Conservation (phyloP, 2,329 filamentous ascomycete genomes). For the Torrubiella hemipterigena region DNA sequence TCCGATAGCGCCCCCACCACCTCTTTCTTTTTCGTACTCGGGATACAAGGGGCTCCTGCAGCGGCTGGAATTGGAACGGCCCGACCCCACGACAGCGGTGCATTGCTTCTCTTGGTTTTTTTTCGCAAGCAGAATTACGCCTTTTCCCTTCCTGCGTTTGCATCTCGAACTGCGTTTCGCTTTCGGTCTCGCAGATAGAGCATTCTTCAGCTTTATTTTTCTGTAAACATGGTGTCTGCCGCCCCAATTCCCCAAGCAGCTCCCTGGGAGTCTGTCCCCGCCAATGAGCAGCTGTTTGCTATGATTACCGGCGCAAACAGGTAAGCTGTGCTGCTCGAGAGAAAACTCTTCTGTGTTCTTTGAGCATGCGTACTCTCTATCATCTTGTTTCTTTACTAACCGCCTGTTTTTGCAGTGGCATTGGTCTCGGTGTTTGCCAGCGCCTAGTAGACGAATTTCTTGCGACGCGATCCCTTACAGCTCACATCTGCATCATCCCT, state of each 20-base stretch:
- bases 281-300: slow-evolving; percentile 43
- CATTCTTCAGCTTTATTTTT: not conserved
- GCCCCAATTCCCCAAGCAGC: slow-evolving; percentile 9
- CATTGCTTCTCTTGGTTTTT: too few relatives aligned
- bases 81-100: too few relatives aligned
- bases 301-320: slow-evolving; percentile 81
- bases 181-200: too few relatives aligned
- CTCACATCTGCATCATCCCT: slow-evolving; percentile 67
- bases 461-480: slow-evolving; percentile 47
- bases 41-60: too few relatives aligned
- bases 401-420: slow-evolving; percentile 55
- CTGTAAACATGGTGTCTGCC: slow-evolving; percentile 4
- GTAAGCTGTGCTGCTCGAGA: slow-evolving; percentile 29
- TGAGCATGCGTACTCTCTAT: not conserved
- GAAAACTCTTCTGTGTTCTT: not conserved
- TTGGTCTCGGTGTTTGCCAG: slow-evolving; percentile 73
- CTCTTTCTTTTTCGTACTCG: too few relatives aligned
- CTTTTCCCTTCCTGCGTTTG: too few relatives aligned
- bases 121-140: too few relatives aligned
- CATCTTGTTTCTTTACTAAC: slow-evolving; percentile 1
- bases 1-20: too few relatives aligned
- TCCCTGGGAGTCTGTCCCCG: slow-evolving; percentile 23
- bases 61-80: too few relatives aligned
- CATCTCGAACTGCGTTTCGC: too few relatives aligned
- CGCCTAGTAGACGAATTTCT: slow-evolving; percentile 88